Percentiles rank a stretch among this genome's conserved stretches.
These are phyloP conservation scores for Alternaria gaisen DNA, from an alignment of 2,329 filamentous ascomycete genomes.

Conservation along the genomic window DNA sequence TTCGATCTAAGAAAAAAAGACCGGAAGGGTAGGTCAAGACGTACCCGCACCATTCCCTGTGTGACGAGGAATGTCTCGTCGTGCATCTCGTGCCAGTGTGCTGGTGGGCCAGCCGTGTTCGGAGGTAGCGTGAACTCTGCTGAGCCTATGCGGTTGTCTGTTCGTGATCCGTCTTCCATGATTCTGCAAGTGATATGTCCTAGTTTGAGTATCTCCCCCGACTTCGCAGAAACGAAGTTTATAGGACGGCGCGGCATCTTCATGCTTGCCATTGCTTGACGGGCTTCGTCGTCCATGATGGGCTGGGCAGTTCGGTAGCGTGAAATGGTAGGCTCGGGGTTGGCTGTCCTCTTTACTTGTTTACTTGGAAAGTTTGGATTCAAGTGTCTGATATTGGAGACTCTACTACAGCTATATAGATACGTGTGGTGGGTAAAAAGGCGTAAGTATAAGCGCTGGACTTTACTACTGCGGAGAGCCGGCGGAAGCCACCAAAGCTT, in stretches of 20 bases:
- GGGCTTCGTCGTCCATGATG: conserved; percentile 49
- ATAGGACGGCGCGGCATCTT: conserved; percentile 56
- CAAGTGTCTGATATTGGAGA: not conserved
- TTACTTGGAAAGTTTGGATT: not conserved
- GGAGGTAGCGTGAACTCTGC: conserved; percentile 61
- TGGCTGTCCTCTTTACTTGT: not conserved
- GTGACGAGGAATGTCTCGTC: conserved; percentile 67
- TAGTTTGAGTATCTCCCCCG: conserved; percentile 60
- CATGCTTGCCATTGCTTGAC: conserved; percentile 44
- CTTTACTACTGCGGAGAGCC: conserved; percentile 38
- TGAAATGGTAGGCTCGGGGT: not conserved
- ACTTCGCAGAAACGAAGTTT: conserved; percentile 59
- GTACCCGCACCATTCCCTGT: conserved; percentile 54
- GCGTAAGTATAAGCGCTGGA: conserved; percentile 11
- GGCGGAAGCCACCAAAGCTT: conserved; percentile 14
- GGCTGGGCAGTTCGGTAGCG: not conserved
- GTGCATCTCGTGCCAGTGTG: conserved; percentile 65
- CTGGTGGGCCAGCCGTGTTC: conserved; percentile 57
- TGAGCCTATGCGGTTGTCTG: conserved; percentile 59
- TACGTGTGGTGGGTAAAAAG: not conserved
- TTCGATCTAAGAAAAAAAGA: not conserved
- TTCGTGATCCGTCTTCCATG: conserved; percentile 62
- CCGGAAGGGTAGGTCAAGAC: not conserved
- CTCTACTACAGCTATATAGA: not conserved
- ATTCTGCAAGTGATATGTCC: conserved; percentile 61